Evolutionary conservation across 2,329 filamentous ascomycete genomes (phyloP).

Genomic region (Aspergillus phoenicis): DNA sequence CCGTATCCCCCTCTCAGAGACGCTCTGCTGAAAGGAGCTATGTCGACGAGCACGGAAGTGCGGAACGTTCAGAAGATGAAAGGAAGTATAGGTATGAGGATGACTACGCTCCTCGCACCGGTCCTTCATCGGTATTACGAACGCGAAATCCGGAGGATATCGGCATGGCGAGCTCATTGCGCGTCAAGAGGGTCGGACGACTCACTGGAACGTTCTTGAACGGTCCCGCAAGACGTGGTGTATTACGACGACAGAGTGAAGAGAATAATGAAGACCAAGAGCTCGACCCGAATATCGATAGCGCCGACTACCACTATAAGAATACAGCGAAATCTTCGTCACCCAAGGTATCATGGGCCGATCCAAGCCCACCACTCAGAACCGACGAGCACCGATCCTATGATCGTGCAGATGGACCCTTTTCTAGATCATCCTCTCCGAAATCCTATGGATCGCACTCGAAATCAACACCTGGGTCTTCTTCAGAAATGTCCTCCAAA

Average conservation of each 20-base stretch:
- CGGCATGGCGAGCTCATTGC: conserved; percentile 71
- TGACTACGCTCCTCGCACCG: conserved; percentile 35
- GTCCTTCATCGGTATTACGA: conserved; percentile 42
- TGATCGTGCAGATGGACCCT: conserved; percentile 30
- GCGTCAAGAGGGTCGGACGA: conserved; percentile 75
- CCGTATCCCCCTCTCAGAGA: conserved; percentile 39
- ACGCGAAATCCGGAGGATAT: conserved; percentile 62
- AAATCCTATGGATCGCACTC: conserved; percentile 39
- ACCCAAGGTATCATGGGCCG: conserved; percentile 42
- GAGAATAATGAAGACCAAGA: conserved; percentile 57
- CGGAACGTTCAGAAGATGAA: conserved; percentile 38
- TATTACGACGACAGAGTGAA: conserved; percentile 63
- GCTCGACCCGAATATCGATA: conserved; percentile 32
- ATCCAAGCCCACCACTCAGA: conserved; percentile 33
- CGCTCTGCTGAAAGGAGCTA: conserved; percentile 35
- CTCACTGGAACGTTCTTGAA: conserved; percentile 76
- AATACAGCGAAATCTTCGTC: conserved; percentile 32
- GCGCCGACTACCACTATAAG: conserved; percentile 30
- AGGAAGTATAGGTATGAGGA: conserved; percentile 37
- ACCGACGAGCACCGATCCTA: conserved; percentile 29
- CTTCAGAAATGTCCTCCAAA: conserved; percentile 44
- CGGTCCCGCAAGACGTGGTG: conserved; percentile 75
- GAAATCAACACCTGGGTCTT: conserved; percentile 45
- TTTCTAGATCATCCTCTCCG: conserved; percentile 39
- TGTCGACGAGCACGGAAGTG: conserved; percentile 36